Evolutionary conservation across 2,329 filamentous ascomycete genomes (phyloP).

Genomic region (Scedosporium minutisporum): DNA sequence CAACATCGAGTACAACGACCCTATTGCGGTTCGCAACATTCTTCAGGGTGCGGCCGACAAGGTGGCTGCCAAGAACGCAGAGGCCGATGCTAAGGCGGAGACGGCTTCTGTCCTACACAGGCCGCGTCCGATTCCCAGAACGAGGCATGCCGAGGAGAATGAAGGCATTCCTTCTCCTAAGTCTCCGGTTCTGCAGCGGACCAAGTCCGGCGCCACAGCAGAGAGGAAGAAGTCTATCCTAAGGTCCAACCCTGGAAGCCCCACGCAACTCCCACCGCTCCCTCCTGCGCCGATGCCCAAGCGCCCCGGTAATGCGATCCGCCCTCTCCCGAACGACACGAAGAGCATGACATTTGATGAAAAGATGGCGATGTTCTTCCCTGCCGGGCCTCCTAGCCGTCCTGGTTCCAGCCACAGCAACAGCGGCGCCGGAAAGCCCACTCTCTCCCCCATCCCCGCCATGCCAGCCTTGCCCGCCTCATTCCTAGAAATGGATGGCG

Average conservation of each 20-base stretch:
- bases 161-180: slow-evolving; percentile 29
- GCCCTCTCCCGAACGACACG: slow-evolving; percentile 40
- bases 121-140: slow-evolving; percentile 44
- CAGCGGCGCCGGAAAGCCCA: slow-evolving; percentile 8
- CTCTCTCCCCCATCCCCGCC: slow-evolving; percentile 27
- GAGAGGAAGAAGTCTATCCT: slow-evolving; percentile 35
- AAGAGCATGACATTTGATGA: slow-evolving; percentile 51
- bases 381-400: slow-evolving; percentile 17
- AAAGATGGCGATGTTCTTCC: slow-evolving; percentile 44
- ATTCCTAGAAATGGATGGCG: slow-evolving; percentile 20
- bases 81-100: slow-evolving; percentile 10
- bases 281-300: slow-evolving; percentile 34
- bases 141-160: slow-evolving; percentile 29
- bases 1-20: slow-evolving; percentile 45
- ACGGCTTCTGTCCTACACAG: slow-evolving; percentile 40
- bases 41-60: slow-evolving; percentile 32
- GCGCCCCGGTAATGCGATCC: slow-evolving; percentile 15
- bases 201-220: slow-evolving; percentile 39
- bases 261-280: slow-evolving; percentile 41
- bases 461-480: slow-evolving; percentile 28
- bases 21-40: slow-evolving; percentile 36
- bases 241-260: slow-evolving; percentile 32
- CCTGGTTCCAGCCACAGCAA: background rate
- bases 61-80: slow-evolving; percentile 12
- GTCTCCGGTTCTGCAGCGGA: slow-evolving; percentile 33